These are phyloP conservation scores for Wickerhamomyces subpelliculosus DNA, from an alignment of 805 yeast species.

Conservation along the genomic window DNA sequence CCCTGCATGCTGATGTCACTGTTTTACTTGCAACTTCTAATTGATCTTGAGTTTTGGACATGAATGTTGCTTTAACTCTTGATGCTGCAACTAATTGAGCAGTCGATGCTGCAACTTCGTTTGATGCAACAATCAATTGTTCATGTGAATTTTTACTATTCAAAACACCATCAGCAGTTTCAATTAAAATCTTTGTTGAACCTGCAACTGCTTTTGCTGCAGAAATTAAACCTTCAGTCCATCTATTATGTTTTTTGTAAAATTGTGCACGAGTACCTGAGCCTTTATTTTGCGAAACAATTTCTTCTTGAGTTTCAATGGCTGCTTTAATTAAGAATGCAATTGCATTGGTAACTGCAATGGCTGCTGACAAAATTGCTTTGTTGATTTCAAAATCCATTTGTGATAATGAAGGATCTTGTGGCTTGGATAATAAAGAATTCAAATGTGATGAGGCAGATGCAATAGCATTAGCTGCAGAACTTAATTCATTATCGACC, in stretches of 20 bases:
- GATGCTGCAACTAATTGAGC: constrained; percentile 91
- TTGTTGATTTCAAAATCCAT: constrained; percentile 66
- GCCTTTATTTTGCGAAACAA: constrained; percentile 66
- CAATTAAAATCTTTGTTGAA: constrained; percentile 73
- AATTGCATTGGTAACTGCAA: constrained; percentile 74
- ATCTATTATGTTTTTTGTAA: constrained; percentile 79
- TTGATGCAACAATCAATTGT: constrained; percentile 82
- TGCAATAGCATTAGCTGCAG: constrained; percentile 65
- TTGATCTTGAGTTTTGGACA: constrained; percentile 69
- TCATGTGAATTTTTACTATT: constrained; percentile 61
- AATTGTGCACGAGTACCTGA: constrained; percentile 61
- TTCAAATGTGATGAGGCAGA: constrained; percentile 57
- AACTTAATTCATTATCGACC: constrained; percentile 67
- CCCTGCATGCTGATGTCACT: constrained; percentile 72
- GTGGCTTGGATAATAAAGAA: constrained; percentile 39
- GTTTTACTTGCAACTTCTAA: constrained; percentile 62
- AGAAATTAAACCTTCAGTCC: constrained; percentile 91
- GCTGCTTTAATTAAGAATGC: constrained; percentile 67
- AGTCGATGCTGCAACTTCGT: constrained; percentile 87
- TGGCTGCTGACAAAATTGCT: constrained; percentile 70
- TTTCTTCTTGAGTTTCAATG: constrained; percentile 74
- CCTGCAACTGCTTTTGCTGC: constrained; percentile 85
- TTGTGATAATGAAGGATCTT: constrained; percentile 45
- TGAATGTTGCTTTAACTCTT: constrained; percentile 72
- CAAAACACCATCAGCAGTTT: constrained; percentile 82